Percentiles rank a stretch among this genome's conserved stretches.
Conservation (phyloP, 306 rosid species). For the Lablab purpureus region DNA sequence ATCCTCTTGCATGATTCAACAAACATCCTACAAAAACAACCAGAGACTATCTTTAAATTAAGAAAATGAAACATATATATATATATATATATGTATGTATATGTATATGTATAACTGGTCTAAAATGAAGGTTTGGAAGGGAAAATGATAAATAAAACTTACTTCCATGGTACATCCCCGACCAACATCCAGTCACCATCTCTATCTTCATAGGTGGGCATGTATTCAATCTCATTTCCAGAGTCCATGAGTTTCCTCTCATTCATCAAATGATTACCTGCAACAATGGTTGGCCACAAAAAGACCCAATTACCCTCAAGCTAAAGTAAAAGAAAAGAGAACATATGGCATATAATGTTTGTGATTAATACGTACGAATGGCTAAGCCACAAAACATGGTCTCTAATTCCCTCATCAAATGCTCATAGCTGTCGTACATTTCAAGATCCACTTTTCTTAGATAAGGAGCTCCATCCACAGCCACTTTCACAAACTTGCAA, state of each 20-base stretch:
- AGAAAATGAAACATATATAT: not conserved
- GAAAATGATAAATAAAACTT: constrained; percentile 32
- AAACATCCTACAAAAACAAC: constrained; percentile 58
- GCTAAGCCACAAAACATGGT: constrained; percentile 60
- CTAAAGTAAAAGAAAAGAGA: not conserved
- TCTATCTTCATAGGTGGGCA: constrained; percentile 74
- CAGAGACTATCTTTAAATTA: not conserved
- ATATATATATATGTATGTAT: not conserved
- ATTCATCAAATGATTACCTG: constrained; percentile 64
- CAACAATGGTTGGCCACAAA: not conserved
- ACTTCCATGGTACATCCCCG: constrained; percentile 93
- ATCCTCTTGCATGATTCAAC: constrained; percentile 76
- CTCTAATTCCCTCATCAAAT: constrained; percentile 57
- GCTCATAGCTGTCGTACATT: constrained; percentile 56
- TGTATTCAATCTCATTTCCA: constrained; percentile 64
- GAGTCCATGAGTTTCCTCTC: constrained; percentile 59
- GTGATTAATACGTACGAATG: constrained; percentile 52
- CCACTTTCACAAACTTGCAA: constrained; percentile 72
- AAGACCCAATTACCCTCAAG: constrained; percentile 36
- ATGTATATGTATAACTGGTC: not conserved
- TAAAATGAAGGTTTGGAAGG: not conserved
- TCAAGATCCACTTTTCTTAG: constrained; percentile 73
- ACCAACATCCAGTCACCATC: constrained; percentile 91
- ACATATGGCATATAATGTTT: no score
- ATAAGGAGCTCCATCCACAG: constrained; percentile 77